Evolutionary conservation across 495 filamentous ascomycete species (phyloP).

Genomic region (Usnea hakonensis): DNA sequence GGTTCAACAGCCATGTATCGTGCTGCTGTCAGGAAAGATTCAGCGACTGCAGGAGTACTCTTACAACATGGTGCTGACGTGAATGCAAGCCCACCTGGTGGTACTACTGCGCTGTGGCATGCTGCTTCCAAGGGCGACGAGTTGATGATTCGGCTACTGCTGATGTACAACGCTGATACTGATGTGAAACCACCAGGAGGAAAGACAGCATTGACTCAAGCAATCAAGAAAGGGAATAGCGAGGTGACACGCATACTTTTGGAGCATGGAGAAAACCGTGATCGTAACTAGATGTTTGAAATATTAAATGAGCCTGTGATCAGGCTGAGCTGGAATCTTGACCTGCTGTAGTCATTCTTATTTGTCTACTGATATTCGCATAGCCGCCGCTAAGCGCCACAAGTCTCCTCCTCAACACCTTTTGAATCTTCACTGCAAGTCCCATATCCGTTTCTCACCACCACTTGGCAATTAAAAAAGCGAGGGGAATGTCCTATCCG

Average conservation of each 20-base stretch:
- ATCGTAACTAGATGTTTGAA: too few relatives aligned
- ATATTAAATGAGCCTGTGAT: neutral
- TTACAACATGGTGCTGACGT: slow-evolving; percentile 18
- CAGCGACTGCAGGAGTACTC: slow-evolving; percentile 10
- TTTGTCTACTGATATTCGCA: neutral
- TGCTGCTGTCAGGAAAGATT: slow-evolving; percentile 14
- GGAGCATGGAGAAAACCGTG: neutral
- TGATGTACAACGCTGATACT: slow-evolving; percentile 16
- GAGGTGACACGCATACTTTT: slow-evolving; percentile 8
- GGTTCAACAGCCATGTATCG: slow-evolving; percentile 15
- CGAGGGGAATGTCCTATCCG: too few relatives aligned
- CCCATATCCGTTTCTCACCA: too few relatives aligned
- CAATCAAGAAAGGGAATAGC: slow-evolving; percentile 14
- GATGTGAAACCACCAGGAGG: slow-evolving; percentile 13
- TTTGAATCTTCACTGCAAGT: too few relatives aligned
- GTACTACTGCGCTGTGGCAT: slow-evolving; percentile 19
- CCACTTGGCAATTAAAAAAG: too few relatives aligned
- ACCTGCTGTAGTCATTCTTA: neutral
- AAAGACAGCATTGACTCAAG: slow-evolving; percentile 11
- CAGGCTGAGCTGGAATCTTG: neutral
- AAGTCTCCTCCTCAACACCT: too few relatives aligned
- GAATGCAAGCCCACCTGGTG: slow-evolving; percentile 15
- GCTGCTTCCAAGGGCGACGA: slow-evolving; percentile 7
- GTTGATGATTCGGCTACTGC: slow-evolving; percentile 14
- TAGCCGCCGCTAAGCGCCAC: too few relatives aligned